Evolutionary conservation across 192 early-diverging fungal genomes (phyloP), one percentile per base, ranked within the genome.

Genomic region (Physocladia obscura): DNA sequence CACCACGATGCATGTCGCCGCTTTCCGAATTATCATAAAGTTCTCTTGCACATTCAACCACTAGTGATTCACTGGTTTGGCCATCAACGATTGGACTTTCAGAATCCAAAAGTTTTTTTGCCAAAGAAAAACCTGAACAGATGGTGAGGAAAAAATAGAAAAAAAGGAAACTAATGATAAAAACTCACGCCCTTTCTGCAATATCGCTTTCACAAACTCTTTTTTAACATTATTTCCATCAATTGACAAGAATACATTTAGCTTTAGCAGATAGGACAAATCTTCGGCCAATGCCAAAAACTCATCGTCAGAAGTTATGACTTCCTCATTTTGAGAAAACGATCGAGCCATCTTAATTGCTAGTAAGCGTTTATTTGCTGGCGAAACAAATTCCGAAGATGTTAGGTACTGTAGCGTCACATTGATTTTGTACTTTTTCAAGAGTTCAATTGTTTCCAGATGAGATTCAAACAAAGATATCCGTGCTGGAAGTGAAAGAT

Each of bases 21-120:
- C 76, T 79, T n/a, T 83, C 78, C 19, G 91, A 81, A 57, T 92
- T 92, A 57, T 90, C 90, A 74, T 79, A 90, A 64, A 89, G 89
- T 65, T 92, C 91, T 60, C 76, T 73, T 6, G 87, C 86, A 29
- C 87, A 82, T 60, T 90, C 85, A 54, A 92, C 81, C 4, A 91
- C 81, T 21, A 92, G 62, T 51, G 83, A 76, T 56, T 92, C 87
- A 8, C 81, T 81, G 1, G 72, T 63, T 3, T 80, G 77, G 0
- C 79, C 50, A 37, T 78, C 64, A 51, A 39, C 77, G 57, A 44
- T 68, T 68, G 31, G 75, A 67, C 55, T 71, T 29, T 78, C 73
- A 3, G 73, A 67, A 3, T 78, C 81, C 38, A 85, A 70, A 15
- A 88, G 30, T n/a, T 80, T 77, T 5, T 87, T 79, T 8, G 58